Conservation (phyloP, 2,329 filamentous ascomycete species). For the Fusarium hainanense region DNA sequence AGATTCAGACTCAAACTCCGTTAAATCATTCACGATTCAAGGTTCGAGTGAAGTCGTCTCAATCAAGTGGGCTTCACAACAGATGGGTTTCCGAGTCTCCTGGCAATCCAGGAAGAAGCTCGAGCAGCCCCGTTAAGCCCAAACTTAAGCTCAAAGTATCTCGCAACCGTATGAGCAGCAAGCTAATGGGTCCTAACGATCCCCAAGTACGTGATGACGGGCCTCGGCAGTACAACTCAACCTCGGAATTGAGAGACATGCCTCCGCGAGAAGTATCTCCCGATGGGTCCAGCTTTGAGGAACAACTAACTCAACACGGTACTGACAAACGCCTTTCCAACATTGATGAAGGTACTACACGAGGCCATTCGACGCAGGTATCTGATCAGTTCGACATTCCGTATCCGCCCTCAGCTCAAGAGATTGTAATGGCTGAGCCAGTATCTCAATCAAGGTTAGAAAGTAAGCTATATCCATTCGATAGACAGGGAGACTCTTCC, state of each 20-base stretch:
- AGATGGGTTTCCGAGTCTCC: constrained; percentile 6
- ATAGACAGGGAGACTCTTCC: background rate
- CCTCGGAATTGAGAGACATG: constrained; percentile 46
- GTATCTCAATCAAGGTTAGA: constrained; percentile 16
- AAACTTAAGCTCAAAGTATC: constrained; percentile 51
- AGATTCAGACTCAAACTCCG: constrained; percentile 7
- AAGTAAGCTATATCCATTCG: constrained; percentile 2
- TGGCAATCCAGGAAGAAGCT: constrained; percentile 4
- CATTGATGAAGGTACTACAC: constrained; percentile 20
- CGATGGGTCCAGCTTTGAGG: constrained; percentile 21
- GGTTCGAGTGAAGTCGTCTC: constrained; percentile 43
- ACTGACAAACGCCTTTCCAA: constrained; percentile 9
- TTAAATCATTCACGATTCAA: constrained; percentile 44
- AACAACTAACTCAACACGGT: constrained; percentile 15
- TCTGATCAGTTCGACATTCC: constrained; percentile 53
- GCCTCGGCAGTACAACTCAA: constrained; percentile 50
- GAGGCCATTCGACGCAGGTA: constrained; percentile 33
- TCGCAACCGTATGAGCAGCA: constrained; percentile 44
- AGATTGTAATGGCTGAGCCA: constrained; percentile 15
- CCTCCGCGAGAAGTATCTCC: constrained; percentile 20
- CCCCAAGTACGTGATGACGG: constrained; percentile 37
- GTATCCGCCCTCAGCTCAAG: constrained; percentile 45
- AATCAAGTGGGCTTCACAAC: constrained; percentile 18
- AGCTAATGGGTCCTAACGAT: constrained; percentile 17
- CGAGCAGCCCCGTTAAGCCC: constrained; percentile 24